Conservation (phyloP, 768 basidiomycete genomes). For the Rhizopogon rudus region DNA sequence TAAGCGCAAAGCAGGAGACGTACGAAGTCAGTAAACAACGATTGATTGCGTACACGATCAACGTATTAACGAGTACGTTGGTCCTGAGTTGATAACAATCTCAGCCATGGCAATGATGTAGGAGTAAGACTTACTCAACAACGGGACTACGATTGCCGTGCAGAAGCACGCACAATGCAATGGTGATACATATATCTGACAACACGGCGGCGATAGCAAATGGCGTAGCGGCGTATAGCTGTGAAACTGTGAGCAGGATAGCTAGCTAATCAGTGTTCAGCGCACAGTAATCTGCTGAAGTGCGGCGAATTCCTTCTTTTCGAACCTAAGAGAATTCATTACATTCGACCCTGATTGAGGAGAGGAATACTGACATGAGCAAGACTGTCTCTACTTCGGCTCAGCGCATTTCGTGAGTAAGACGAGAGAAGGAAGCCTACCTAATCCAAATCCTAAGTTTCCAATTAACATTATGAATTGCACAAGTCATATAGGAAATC, state of each 20-base stretch:
- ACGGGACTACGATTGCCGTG: constrained; percentile 35
- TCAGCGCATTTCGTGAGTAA: not conserved
- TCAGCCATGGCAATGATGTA: not conserved
- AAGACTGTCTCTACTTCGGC: constrained; percentile 4
- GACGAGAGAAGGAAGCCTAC: constrained; percentile 14
- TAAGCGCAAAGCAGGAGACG: constrained; percentile 8
- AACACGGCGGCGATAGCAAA: constrained; percentile 41
- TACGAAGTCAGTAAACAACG: constrained; percentile 46
- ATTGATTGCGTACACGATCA: constrained; percentile 47
- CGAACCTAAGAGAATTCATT: constrained; percentile 24
- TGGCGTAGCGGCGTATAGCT: constrained; percentile 37
- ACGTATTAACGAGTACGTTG: constrained; percentile 33
- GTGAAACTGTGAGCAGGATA: not conserved
- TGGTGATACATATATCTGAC: constrained; percentile 41
- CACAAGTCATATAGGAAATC: constrained; percentile 21
- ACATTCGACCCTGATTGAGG: not conserved
- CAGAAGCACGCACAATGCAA: constrained; percentile 36
- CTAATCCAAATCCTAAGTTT: constrained; percentile 30
- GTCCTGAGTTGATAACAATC: constrained; percentile 25
- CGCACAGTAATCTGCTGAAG: constrained; percentile 34
- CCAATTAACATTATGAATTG: not conserved
- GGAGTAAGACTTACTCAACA: constrained; percentile 19
- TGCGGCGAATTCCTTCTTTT: constrained; percentile 30
- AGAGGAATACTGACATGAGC: constrained; percentile 1
- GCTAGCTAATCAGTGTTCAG: not conserved